Conservation (phyloP, 73 alveolate species). For the Stentor roeselii region DNA sequence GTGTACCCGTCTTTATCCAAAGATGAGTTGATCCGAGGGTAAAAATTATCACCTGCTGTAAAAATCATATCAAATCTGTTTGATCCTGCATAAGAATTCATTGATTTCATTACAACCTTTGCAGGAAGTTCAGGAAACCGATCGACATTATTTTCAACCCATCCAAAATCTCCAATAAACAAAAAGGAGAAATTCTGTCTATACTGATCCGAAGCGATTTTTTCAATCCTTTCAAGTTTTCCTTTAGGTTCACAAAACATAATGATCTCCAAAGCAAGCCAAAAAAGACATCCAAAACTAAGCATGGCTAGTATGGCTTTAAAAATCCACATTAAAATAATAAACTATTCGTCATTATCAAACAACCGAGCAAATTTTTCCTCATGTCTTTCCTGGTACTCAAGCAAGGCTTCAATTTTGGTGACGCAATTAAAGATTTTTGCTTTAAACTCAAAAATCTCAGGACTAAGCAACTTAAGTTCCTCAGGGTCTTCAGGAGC, state of each 20-base stretch:
- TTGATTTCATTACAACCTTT: neutral
- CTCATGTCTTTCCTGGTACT: slow-evolving; percentile 16
- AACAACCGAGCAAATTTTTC: slow-evolving; percentile 8
- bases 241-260: too few relatives aligned
- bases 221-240: too few relatives aligned
- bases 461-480: neutral
- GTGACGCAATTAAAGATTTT: neutral
- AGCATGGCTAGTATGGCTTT: too few relatives aligned
- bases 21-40: neutral
- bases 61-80: neutral
- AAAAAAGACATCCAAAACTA: too few relatives aligned
- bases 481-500: slow-evolving; percentile 29
- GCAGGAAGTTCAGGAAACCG: neutral
- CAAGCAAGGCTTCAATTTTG: slow-evolving; percentile 12
- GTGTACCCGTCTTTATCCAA: too few relatives aligned
- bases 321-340: too few relatives aligned
- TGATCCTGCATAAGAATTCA: neutral
- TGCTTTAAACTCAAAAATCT: neutral
- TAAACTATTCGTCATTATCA: neutral
- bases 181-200: too few relatives aligned
- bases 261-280: too few relatives aligned
- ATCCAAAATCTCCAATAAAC: neutral
- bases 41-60: slow-evolving; percentile 11
- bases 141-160: neutral
- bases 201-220: too few relatives aligned